phyloP scores from a whole-genome alignment of 2,329 filamentous ascomycete species.

The Pseudocercospora eumusae region DNA sequence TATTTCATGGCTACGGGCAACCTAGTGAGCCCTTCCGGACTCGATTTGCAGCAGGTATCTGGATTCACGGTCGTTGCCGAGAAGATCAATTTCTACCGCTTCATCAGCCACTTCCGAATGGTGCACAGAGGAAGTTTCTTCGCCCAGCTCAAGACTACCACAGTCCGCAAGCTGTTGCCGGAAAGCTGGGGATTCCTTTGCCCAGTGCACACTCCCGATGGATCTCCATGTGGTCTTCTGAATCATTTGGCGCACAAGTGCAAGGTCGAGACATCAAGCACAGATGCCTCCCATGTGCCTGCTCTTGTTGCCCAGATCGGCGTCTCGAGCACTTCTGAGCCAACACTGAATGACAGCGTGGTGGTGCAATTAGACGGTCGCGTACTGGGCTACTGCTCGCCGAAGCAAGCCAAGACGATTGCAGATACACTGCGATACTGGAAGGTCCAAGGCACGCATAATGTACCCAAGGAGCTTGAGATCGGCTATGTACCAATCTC shows the following conservation, averaged over 20 bases:
- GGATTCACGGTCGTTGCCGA: conserved; percentile 97
- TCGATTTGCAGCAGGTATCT: conserved; percentile 91
- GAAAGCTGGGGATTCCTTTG: conserved; percentile 99
- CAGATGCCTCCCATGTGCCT: conserved; percentile 75
- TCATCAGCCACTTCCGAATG: conserved; percentile 99
- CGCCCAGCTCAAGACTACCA: conserved; percentile 93
- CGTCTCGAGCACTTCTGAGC: conserved; percentile 72
- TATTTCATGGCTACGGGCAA: conserved; percentile 98
- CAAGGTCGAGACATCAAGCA: conserved; percentile 73
- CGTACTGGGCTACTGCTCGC: conserved; percentile 86
- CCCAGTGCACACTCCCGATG: conserved; percentile 96
- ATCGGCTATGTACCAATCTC: conserved; percentile 89
- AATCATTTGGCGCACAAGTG: conserved; percentile 97
- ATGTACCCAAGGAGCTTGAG: conserved; percentile 80
- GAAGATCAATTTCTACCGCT: conserved; percentile 98
- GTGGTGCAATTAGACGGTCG: conserved; percentile 87
- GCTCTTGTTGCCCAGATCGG: conserved; percentile 76
- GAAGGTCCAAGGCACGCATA: conserved; percentile 87
- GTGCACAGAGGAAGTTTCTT: conserved; percentile 99
- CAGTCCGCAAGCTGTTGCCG: conserved; percentile 89
- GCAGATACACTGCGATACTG: conserved; percentile 87
- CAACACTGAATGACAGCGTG: conserved; percentile 78
- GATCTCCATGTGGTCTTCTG: conserved; percentile 86
- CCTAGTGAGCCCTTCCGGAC: conserved; percentile 81
- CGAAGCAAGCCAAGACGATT: conserved; percentile 77